Percentiles rank a stretch among this genome's conserved stretches.
Evolutionary conservation across 2,329 filamentous ascomycete species (phyloP).

Genomic region (Mariannaea sp.): DNA sequence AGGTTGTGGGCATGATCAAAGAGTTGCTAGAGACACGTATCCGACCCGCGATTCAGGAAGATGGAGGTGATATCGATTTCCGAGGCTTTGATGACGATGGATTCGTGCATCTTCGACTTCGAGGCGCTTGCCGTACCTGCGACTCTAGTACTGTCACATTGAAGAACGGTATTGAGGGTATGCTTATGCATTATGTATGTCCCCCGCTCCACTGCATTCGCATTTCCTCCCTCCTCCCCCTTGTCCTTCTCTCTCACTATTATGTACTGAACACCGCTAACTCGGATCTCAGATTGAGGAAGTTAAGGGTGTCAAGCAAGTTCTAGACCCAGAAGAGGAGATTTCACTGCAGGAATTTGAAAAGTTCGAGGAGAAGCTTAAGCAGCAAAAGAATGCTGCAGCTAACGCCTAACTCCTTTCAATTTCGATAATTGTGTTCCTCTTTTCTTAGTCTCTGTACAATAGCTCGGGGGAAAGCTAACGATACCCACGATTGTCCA

Average conservation of each 20-base stretch:
- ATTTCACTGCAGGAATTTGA: constrained; percentile 86
- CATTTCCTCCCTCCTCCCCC: no score
- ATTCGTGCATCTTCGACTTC: constrained; percentile 81
- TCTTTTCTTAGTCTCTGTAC: constrained; percentile 22
- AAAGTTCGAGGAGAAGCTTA: constrained; percentile 87
- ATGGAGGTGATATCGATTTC: constrained; percentile 97
- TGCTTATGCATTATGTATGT: constrained; percentile 95
- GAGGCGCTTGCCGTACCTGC: constrained; percentile 93
- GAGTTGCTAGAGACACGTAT: constrained; percentile 95
- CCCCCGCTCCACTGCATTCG: background rate
- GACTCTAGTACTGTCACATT: constrained; percentile 96
- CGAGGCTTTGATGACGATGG: constrained; percentile 83
- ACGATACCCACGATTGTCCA: constrained; percentile 36
- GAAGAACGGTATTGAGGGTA: constrained; percentile 97
- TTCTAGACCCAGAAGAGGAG: constrained; percentile 90
- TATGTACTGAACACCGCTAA: constrained; percentile 36
- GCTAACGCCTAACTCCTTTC: constrained; percentile 3
- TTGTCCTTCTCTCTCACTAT: background rate
- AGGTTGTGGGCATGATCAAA: constrained; percentile 98
- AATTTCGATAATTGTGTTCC: constrained; percentile 8
- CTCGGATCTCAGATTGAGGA: constrained; percentile 77
- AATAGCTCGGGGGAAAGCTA: constrained; percentile 32
- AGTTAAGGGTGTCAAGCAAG: constrained; percentile 88
- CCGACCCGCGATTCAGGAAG: constrained; percentile 93
- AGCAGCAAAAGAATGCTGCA: constrained; percentile 54